Conservation (phyloP, 2,329 filamentous ascomycete genomes). For the Stenocarpella maydis region DNA sequence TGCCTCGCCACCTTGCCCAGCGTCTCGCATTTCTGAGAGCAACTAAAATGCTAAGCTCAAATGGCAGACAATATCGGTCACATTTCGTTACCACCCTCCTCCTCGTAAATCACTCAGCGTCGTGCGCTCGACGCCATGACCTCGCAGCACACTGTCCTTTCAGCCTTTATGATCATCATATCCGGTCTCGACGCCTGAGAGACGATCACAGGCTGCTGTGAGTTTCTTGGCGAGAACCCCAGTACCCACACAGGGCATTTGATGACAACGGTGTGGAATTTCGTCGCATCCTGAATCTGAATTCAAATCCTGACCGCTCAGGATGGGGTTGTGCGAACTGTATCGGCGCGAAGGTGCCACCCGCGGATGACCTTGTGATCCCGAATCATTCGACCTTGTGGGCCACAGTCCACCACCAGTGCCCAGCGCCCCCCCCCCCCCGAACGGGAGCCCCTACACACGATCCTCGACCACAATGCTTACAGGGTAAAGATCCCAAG, state of each 20-base stretch:
- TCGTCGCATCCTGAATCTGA: slow-evolving; percentile 28
- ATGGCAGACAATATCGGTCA: neutral
- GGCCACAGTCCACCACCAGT: slow-evolving; percentile 30
- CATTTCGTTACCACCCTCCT: neutral
- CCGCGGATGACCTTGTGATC: slow-evolving; percentile 32
- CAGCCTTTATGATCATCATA: neutral
- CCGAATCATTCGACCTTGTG: slow-evolving; percentile 36
- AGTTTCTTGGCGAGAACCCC: slow-evolving; percentile 24
- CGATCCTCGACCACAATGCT: slow-evolving; percentile 24
- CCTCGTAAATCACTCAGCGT: neutral
- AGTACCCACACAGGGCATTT: slow-evolving; percentile 20
- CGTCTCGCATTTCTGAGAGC: neutral
- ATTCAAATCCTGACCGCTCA: slow-evolving; percentile 30
- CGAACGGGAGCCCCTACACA: slow-evolving; percentile 10
- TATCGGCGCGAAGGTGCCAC: slow-evolving; percentile 24
- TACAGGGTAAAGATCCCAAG: slow-evolving; percentile 25
- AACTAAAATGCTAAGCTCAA: neutral
- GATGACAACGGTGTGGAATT: slow-evolving; percentile 26
- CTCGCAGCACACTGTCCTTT: neutral
- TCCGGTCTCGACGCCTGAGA: slow-evolving; percentile 13
- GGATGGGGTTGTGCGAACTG: slow-evolving; percentile 9
- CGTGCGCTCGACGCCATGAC: slow-evolving; percentile 22
- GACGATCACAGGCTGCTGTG: slow-evolving; percentile 14
- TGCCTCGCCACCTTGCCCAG: slow-evolving; percentile 2
- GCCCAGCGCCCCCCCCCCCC: slow-evolving; percentile 2